phyloP scores from a whole-genome alignment of 345 rosid genomes.

The Lenwebbia sp. region DNA sequence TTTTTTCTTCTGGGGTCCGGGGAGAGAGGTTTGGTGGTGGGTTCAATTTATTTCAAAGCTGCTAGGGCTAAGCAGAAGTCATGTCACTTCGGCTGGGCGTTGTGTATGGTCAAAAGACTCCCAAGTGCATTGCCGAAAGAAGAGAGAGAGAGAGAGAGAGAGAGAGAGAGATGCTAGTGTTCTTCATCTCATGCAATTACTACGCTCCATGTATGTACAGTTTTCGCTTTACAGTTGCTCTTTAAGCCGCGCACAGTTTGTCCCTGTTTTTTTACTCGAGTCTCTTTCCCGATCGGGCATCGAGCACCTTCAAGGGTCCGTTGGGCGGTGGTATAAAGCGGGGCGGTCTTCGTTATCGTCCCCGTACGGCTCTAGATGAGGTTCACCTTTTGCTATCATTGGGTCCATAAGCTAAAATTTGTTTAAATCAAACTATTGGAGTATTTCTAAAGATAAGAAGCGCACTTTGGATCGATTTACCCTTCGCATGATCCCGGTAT shows the following conservation, averaged over 20 bases:
- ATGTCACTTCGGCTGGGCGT: not conserved
- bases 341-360: not conserved
- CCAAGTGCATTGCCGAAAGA: not conserved
- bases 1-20: not conserved
- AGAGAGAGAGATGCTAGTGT: not conserved
- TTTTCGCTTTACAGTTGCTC: not conserved
- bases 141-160: not conserved
- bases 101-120: not conserved
- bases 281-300: not conserved
- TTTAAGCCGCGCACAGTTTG: not conserved
- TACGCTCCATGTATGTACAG: not conserved
- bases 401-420: too few species aligned
- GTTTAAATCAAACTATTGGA: too few species aligned
- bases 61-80: not conserved
- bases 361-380: too few species aligned
- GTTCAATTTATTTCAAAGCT: slow-evolving; percentile 19
- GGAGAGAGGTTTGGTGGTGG: not conserved
- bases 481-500: not conserved
- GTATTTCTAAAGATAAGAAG: not conserved
- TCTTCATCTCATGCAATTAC: not conserved
- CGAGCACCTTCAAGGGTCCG: not conserved
- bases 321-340: not conserved
- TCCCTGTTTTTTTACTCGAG: not conserved
- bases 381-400: too few species aligned
- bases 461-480: not conserved